Percentiles rank a stretch among this genome's conserved stretches.
Evolutionary conservation across 192 early-diverging fungal species (phyloP).

Genomic region (Chytriomyces confervae): DNA sequence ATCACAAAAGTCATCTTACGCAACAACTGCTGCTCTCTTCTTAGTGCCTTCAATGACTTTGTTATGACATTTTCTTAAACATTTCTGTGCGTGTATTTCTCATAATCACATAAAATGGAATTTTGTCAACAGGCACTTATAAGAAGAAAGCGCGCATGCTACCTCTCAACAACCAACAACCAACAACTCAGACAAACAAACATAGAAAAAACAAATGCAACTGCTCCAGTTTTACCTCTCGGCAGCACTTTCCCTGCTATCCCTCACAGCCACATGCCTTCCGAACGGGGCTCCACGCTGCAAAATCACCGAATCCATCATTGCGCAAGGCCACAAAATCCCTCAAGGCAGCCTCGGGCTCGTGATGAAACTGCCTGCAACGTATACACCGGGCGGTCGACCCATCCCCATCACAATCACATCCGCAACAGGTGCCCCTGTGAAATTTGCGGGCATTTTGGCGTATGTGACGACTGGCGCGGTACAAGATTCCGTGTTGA

Average conservation of each 20-base stretch:
- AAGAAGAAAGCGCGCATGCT: too few relatives aligned
- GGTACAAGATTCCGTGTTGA: constrained; percentile 27
- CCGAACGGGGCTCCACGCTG: constrained; percentile 28
- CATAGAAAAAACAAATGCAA: too few relatives aligned
- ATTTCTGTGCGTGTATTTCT: too few relatives aligned
- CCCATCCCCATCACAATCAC: constrained; percentile 15
- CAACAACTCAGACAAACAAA: too few relatives aligned
- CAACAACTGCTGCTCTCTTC: too few relatives aligned
- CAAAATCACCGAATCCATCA: constrained; percentile 18
- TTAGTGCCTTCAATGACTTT: too few relatives aligned
- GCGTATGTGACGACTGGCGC: constrained; percentile 43
- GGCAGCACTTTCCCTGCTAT: not conserved
- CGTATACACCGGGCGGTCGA: constrained; percentile 21
- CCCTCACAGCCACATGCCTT: not conserved
- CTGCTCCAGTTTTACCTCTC: not conserved
- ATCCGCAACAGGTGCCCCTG: not conserved
- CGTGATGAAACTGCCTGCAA: constrained; percentile 1
- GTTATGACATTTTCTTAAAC: too few relatives aligned
- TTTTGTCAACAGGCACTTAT: too few relatives aligned
- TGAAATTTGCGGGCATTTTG: constrained; percentile 31
- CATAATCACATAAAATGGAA: too few relatives aligned
- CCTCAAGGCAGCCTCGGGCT: not conserved
- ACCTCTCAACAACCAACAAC: too few relatives aligned
- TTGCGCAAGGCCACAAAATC: constrained; percentile 16
- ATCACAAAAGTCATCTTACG: too few relatives aligned